These are phyloP conservation scores for Psilocybe azurescens DNA, from an alignment of 768 basidiomycete species.

Conservation along the genomic window DNA sequence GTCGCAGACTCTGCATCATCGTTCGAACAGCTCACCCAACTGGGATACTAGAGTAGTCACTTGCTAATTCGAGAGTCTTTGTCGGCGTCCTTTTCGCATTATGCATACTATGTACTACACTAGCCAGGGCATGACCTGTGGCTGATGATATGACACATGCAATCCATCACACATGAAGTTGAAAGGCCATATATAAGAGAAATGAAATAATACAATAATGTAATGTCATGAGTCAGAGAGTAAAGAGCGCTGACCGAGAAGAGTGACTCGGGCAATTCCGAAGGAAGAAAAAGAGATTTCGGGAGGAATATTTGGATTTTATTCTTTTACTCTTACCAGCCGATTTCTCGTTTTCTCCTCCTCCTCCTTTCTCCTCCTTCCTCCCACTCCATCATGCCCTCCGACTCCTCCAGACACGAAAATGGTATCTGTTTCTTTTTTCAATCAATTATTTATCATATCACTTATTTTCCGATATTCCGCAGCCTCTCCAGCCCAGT, in stretches of 20 bases:
- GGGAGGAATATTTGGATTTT: constrained; percentile 26
- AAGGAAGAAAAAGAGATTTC: constrained; percentile 25
- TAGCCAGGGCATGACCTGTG: constrained; percentile 20
- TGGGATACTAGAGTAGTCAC: constrained; percentile 81
- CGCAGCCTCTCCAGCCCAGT: constrained; percentile 65
- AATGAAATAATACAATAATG: not conserved
- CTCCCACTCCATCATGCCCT: constrained; percentile 58
- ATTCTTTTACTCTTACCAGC: constrained; percentile 32
- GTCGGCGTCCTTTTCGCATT: constrained; percentile 15
- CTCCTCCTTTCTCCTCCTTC: constrained; percentile 36
- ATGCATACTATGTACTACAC: constrained; percentile 40
- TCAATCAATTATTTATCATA: no score
- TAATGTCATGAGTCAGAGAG: constrained; percentile 7
- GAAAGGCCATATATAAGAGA: constrained; percentile 12
- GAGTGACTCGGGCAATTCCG: constrained; percentile 32
- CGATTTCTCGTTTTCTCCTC: constrained; percentile 26
- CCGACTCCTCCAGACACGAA: constrained; percentile 62
- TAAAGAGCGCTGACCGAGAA: constrained; percentile 13
- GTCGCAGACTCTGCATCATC: constrained; percentile 70
- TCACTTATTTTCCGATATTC: constrained; percentile 24
- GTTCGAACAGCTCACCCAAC: constrained; percentile 82
- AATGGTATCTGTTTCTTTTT: constrained; percentile 47
- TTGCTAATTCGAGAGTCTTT: constrained; percentile 27
- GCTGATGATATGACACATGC: constrained; percentile 28
- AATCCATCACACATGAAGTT: constrained; percentile 11